Conservation (phyloP, 768 basidiomycete species). For the Boletellus ananas region DNA sequence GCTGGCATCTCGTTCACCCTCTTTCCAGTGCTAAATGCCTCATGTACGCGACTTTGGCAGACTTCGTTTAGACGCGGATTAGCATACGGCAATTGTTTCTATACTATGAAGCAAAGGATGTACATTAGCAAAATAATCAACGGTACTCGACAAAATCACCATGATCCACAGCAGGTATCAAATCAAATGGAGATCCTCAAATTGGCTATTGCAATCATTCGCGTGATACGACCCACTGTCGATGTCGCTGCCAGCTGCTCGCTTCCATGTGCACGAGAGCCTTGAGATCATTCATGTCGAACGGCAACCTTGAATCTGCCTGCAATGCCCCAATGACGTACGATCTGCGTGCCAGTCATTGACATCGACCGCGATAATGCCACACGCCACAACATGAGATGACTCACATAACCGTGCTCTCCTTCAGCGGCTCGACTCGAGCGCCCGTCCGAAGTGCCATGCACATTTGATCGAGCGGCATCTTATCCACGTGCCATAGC, state of each 20-base stretch:
- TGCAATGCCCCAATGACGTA: constrained; percentile 42
- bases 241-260: constrained; percentile 40
- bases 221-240: constrained; percentile 34
- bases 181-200: not conserved
- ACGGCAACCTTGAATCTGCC: constrained; percentile 37
- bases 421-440: constrained; percentile 39
- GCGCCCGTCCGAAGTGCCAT: constrained; percentile 30
- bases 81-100: not conserved
- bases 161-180: not conserved
- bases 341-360: constrained; percentile 28
- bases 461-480: constrained; percentile 39
- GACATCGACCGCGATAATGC: not conserved
- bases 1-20: no score
- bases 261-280: constrained; percentile 38
- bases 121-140: no score
- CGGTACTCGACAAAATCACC: not conserved
- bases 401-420: constrained; percentile 46
- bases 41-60: no score
- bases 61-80: no score
- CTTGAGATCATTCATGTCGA: constrained; percentile 32
- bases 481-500: constrained; percentile 38
- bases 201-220: constrained; percentile 6
- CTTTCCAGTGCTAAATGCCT: no score
- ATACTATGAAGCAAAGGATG: not conserved
- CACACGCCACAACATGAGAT: not conserved